Evolutionary conservation across 2,329 filamentous ascomycete genomes (phyloP), one percentile per base, ranked within the genome.

Genomic region (Claviceps capensis): DNA sequence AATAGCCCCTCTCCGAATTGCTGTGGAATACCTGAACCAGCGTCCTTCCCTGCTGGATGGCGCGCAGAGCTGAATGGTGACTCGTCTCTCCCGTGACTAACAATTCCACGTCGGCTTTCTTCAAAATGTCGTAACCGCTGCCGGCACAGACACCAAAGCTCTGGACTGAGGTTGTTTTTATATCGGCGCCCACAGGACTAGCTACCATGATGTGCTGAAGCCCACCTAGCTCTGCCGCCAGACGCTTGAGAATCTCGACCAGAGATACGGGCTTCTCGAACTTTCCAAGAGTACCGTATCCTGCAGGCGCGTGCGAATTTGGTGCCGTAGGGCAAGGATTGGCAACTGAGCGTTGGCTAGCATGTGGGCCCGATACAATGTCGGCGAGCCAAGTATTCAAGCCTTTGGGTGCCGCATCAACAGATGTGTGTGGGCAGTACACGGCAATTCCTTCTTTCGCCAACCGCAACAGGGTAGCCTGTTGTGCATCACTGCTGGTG

Each of bases 301-400:
- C 78, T 1, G 74, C 69, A 16, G 69, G 70, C 49, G 70, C 64
- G 59, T 74, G 71, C 8, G 67, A 69, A 11, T 67, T 61, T 0
- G 75, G 72, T 2, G 70, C 63, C 3, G 65, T 60, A 42, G 64
- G 57, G 56, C 74, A 72, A 16, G 74, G 73, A 55, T 74, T 68
- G 42, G 72, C 69, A 16, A 75, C 69, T 22, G 69, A 67, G 30
- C 71, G 70, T 47, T 63, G 59, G 37, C 63, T 65, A n/a, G 59
- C 56, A 54, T 64, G 65, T 48, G 62, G 60, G 9, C 81, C 82
- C 2, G 83, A 82, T 19, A 96, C 80, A 48, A 94, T 83, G 62
- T 94, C 86, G 54, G 88, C 88, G 9, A 98, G 82, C 91, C 91
- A 98, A 66, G 95, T 88, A 63, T 90, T 94, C 59, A 98, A 79